Conservation (phyloP, 2,329 filamentous ascomycete species). For the Sporothrix dimorphospora region DNA sequence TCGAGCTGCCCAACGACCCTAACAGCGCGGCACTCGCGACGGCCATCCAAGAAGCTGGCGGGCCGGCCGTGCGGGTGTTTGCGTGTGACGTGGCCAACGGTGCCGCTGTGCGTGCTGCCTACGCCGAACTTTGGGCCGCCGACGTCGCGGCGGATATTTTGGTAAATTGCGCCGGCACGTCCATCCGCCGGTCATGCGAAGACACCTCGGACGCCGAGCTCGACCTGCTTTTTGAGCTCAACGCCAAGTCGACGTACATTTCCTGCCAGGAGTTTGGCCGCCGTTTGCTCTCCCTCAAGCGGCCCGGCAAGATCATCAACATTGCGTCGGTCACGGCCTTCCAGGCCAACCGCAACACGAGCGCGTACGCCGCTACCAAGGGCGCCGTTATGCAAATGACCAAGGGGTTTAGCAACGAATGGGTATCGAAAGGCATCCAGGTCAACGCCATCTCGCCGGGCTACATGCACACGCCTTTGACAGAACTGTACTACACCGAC, state of each 20-base stretch:
- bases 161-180: constrained; percentile 84
- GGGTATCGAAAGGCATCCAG: constrained; percentile 73
- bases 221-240: constrained; percentile 71
- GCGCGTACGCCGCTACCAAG: constrained; percentile 83
- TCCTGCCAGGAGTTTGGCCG: constrained; percentile 76
- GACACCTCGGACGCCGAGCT: constrained; percentile 77
- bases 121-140: constrained; percentile 12
- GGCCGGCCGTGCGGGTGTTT: constrained; percentile 5
- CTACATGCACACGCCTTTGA: constrained; percentile 92
- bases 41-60: neutral
- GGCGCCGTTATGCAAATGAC: constrained; percentile 82
- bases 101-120: neutral
- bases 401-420: constrained; percentile 83
- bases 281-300: constrained; percentile 69
- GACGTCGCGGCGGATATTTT: constrained; percentile 55
- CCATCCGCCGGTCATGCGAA: constrained; percentile 74
- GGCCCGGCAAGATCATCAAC: constrained; percentile 77
- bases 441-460: constrained; percentile 89
- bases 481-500: constrained; percentile 75
- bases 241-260: constrained; percentile 79
- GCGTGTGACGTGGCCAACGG: neutral
- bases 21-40: constrained; percentile 6
- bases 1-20: constrained; percentile 19
- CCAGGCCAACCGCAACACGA: constrained; percentile 84
- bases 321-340: constrained; percentile 79